These are phyloP conservation scores for Acanthamoeba quina DNA, from an alignment of 208 protist genomes.

Conservation along the genomic window DNA sequence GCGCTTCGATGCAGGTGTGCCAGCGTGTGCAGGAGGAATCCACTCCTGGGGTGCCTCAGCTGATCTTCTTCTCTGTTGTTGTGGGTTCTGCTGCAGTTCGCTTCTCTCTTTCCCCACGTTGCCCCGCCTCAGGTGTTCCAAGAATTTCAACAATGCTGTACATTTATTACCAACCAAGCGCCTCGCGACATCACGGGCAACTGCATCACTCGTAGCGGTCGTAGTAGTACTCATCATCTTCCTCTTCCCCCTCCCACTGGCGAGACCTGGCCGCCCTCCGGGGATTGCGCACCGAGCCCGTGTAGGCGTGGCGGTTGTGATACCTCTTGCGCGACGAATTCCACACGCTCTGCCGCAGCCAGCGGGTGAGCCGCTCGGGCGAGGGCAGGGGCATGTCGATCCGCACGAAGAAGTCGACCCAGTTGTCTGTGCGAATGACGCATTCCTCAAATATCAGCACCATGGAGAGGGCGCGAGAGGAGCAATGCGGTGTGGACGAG, in stretches of 20 bases:
- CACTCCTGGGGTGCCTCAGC: not conserved
- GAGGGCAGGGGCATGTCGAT: slow-evolving; percentile 10
- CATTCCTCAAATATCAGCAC: not conserved
- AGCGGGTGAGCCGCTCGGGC: slow-evolving; percentile 13
- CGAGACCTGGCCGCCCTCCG: not conserved
- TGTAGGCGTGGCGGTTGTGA: slow-evolving; percentile 19
- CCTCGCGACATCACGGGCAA: too few relatives aligned
- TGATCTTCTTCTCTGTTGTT: not conserved
- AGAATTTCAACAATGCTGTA: not conserved
- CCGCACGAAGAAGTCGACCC: slow-evolving; percentile 11
- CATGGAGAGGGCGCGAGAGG: not conserved
- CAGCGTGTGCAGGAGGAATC: too few relatives aligned
- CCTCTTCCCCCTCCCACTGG: not conserved
- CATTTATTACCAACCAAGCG: too few relatives aligned
- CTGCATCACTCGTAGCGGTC: not conserved
- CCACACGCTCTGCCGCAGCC: slow-evolving; percentile 9
- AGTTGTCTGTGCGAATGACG: not conserved
- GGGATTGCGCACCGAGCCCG: not conserved
- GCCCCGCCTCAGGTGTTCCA: not conserved
- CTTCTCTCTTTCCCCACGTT: not conserved
- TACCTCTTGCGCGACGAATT: slow-evolving; percentile 33
- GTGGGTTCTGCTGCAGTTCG: not conserved
- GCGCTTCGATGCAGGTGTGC: too few relatives aligned
- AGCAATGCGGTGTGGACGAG: not conserved
- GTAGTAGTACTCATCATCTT: not conserved